Conservation (phyloP, 306 rosid genomes). For the Dryas drummondii region DNA sequence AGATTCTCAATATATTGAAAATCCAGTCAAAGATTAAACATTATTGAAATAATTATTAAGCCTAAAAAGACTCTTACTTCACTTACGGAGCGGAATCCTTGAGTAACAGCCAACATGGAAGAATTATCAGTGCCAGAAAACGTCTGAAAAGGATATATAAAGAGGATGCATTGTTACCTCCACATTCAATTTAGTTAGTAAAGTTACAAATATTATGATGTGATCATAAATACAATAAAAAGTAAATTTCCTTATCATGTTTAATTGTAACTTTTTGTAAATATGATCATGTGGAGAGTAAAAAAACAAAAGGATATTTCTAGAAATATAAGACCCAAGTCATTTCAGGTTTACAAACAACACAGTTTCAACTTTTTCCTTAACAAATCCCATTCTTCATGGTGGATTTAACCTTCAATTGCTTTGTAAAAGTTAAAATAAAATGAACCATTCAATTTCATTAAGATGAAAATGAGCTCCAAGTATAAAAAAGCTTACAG, state of each 20-base stretch:
- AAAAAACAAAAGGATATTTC: background rate
- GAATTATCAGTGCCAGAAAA: constrained; percentile 73
- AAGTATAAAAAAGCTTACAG: constrained; percentile 55
- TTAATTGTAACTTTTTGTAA: constrained; percentile 3
- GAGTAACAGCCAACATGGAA: constrained; percentile 51
- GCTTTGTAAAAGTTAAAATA: background rate
- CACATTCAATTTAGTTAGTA: background rate
- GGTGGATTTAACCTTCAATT: background rate
- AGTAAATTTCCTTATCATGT: constrained; percentile 6
- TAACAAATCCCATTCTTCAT: background rate
- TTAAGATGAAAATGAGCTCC: background rate
- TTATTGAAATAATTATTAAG: constrained; percentile 9
- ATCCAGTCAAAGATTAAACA: background rate
- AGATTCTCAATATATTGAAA: background rate
- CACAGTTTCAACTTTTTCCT: background rate
- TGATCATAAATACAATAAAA: background rate
- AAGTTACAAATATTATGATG: background rate
- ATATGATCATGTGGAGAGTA: constrained; percentile 5
- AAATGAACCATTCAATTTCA: too few relatives aligned
- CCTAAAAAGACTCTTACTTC: constrained; percentile 34
- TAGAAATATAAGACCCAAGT: background rate
- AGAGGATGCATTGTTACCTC: constrained; percentile 14
- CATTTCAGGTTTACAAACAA: background rate
- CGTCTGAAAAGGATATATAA: constrained; percentile 51
- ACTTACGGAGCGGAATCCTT: constrained; percentile 77